phyloP scores from a whole-genome alignment of 495 filamentous ascomycete genomes.

The Terfezia boudieri region DNA sequence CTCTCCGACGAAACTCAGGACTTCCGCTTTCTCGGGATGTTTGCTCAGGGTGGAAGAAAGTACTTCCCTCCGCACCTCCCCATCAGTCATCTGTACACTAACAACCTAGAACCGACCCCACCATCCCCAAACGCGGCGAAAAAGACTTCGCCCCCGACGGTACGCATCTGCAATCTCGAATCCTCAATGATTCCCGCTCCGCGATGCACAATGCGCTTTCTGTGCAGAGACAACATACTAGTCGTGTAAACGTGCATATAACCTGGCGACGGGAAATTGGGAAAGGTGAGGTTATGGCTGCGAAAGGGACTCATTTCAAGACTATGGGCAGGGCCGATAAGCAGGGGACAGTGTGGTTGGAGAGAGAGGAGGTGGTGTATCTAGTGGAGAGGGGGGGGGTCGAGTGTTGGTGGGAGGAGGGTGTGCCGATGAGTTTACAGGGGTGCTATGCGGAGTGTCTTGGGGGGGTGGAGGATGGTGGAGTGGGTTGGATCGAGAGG shows the following conservation, averaged over 20 bases:
- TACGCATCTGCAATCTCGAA: constrained; percentile 51
- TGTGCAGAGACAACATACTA: constrained; percentile 14
- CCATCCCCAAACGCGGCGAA: constrained; percentile 57
- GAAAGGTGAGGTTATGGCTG: constrained; percentile 22
- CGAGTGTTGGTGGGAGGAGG: constrained; percentile 56
- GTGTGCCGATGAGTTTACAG: constrained; percentile 68
- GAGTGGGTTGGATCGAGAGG: constrained; percentile 34
- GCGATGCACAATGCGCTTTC: constrained; percentile 75
- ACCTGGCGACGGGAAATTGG: constrained; percentile 11
- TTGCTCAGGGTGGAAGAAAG: not conserved
- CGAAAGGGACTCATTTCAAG: constrained; percentile 32
- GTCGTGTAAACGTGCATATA: constrained; percentile 11
- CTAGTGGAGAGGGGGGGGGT: constrained; percentile 66
- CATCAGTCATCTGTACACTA: not conserved
- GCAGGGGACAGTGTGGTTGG: constrained; percentile 44
- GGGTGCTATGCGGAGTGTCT: constrained; percentile 54
- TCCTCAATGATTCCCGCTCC: constrained; percentile 54
- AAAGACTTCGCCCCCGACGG: constrained; percentile 94
- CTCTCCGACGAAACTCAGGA: constrained; percentile 71
- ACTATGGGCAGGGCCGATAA: constrained; percentile 36
- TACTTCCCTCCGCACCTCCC: not conserved
- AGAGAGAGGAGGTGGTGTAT: constrained; percentile 86
- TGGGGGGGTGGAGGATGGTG: constrained; percentile 36
- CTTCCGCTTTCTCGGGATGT: constrained; percentile 44
- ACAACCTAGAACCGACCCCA: constrained; percentile 15